phyloP scores from a whole-genome alignment of 768 basidiomycete genomes.

The Inosperma sp. region DNA sequence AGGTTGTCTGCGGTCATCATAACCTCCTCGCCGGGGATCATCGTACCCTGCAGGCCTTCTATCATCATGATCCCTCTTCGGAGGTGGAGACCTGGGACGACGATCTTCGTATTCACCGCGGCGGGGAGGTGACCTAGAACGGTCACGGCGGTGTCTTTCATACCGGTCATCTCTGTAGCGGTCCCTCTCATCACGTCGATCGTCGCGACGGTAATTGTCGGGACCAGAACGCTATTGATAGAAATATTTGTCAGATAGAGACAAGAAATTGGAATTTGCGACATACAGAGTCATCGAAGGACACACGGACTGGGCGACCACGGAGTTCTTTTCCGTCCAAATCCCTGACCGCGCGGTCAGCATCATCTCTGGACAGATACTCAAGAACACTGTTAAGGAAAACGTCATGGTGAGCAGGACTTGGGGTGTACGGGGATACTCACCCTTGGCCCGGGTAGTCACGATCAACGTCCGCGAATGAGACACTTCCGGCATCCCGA shows the following conservation, averaged over 20 bases:
- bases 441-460: conserved; percentile 85
- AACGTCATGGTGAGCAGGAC: neutral
- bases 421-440: conserved; percentile 20
- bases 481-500: conserved; percentile 88
- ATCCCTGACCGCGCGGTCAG: conserved; percentile 87
- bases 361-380: conserved; percentile 83
- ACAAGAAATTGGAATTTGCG: neutral
- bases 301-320: conserved; percentile 73
- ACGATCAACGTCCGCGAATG: conserved; percentile 93
- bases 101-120: conserved; percentile 70
- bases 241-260: conserved; percentile 8
- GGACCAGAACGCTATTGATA: conserved; percentile 52
- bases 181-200: conserved; percentile 60
- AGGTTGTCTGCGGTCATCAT: conserved; percentile 80
- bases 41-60: conserved; percentile 90
- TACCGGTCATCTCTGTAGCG: conserved; percentile 55
- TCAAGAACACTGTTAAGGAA: conserved; percentile 68
- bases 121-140: conserved; percentile 78
- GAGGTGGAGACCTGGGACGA: conserved; percentile 77
- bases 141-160: conserved; percentile 67
- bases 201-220: conserved; percentile 75
- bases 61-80: conserved; percentile 77
- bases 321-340: conserved; percentile 86
- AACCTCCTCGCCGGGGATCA: conserved; percentile 79
- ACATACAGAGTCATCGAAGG: conserved; percentile 57